Conservation (phyloP, 1,284 basidiomycete species). For the Cryptococcus sp. region DNA sequence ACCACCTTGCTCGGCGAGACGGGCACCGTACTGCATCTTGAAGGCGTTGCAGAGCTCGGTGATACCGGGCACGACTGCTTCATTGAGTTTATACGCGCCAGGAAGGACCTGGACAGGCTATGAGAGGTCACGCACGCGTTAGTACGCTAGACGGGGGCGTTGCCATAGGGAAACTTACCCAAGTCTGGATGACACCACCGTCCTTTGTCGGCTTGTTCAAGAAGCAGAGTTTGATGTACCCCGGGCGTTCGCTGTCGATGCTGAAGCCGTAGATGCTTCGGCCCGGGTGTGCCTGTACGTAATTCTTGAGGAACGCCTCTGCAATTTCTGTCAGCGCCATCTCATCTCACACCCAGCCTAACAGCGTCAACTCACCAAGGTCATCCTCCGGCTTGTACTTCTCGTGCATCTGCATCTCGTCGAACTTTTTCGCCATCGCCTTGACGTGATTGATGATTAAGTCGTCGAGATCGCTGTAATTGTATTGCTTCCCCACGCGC, state of each 20-base stretch:
- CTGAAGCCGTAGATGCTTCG: slow-evolving; percentile 96
- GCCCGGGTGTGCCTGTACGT: slow-evolving; percentile 85
- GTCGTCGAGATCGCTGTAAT: slow-evolving; percentile 94
- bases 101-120: slow-evolving; percentile 85
- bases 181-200: slow-evolving; percentile 64
- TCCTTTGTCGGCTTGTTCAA: slow-evolving; percentile 74
- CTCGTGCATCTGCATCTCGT: slow-evolving; percentile 92
- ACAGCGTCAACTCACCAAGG: slow-evolving; percentile 64
- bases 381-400: slow-evolving; percentile 91
- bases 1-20: slow-evolving; percentile 34
- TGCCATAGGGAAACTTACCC: slow-evolving; percentile 58
- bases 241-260: slow-evolving; percentile 82
- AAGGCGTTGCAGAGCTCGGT: slow-evolving; percentile 92
- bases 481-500: slow-evolving; percentile 70
- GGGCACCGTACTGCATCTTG: slow-evolving; percentile 68
- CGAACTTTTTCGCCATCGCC: slow-evolving; percentile 88
- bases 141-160: not conserved
- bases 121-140: slow-evolving; percentile 10
- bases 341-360: not conserved
- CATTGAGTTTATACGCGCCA: slow-evolving; percentile 83
- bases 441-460: slow-evolving; percentile 96
- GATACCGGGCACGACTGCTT: slow-evolving; percentile 81
- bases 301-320: slow-evolving; percentile 88
- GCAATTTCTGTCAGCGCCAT: slow-evolving; percentile 4
- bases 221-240: slow-evolving; percentile 92